Evolutionary conservation across 2,329 filamentous ascomycete genomes (phyloP).

Genomic region (Fusarium fujikuroi): DNA sequence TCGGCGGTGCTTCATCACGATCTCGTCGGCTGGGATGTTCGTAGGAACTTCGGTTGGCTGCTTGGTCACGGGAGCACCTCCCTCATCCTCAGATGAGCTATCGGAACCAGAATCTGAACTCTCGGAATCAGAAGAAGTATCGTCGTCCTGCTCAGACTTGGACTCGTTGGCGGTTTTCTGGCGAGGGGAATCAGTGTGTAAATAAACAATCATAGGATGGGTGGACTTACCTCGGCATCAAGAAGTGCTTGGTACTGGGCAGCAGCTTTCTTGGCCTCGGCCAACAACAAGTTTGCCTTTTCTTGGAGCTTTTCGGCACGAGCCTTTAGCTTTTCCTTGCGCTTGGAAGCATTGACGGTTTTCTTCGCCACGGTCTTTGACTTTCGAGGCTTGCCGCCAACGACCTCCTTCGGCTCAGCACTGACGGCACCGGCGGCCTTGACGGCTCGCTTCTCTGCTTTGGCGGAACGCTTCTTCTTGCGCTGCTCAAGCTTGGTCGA

Average conservation of each 20-base stretch:
- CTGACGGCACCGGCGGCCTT: slow-evolving; percentile 45
- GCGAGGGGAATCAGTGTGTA: background rate
- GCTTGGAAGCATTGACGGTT: slow-evolving; percentile 52
- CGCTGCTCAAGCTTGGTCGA: slow-evolving; percentile 40
- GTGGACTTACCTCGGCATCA: slow-evolving; percentile 37
- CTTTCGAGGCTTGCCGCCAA: slow-evolving; percentile 43
- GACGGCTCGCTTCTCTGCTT: slow-evolving; percentile 52
- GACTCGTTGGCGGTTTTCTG: slow-evolving; percentile 28
- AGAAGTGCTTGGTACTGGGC: slow-evolving; percentile 44
- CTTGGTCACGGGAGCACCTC: slow-evolving; percentile 35
- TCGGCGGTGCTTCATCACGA: slow-evolving; percentile 48
- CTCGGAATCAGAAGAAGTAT: slow-evolving; percentile 38
- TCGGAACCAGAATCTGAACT: slow-evolving; percentile 32
- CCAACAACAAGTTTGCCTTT: slow-evolving; percentile 51
- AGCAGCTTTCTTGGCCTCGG: slow-evolving; percentile 52
- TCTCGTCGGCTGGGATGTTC: slow-evolving; percentile 45
- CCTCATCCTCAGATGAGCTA: slow-evolving; percentile 39
- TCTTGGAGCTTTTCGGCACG: slow-evolving; percentile 51
- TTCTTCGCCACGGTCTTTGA: slow-evolving; percentile 38
- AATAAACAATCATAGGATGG: background rate
- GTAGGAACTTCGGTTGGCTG: slow-evolving; percentile 35
- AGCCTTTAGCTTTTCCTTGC: slow-evolving; percentile 50
- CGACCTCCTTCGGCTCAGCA: slow-evolving; percentile 49
- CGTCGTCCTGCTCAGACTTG: slow-evolving; percentile 33
- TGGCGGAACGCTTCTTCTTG: slow-evolving; percentile 51